phyloP scores from a whole-genome alignment of 208 protist genomes.

The Leptomonas pyrrhocoris region DNA sequence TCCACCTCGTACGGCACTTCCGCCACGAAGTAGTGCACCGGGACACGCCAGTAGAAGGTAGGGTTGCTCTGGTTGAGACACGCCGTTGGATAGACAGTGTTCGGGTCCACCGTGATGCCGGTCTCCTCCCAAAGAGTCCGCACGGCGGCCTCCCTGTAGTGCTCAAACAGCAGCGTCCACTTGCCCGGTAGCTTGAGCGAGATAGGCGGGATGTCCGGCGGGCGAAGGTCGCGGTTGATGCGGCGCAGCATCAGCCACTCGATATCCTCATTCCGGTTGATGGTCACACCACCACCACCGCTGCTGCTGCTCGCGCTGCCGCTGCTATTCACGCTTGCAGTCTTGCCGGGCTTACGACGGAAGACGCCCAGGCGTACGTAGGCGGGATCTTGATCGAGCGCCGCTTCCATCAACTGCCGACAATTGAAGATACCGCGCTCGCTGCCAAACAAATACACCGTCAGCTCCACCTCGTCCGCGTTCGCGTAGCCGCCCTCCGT shows the following conservation, averaged over 20 bases:
- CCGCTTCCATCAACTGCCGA: slow-evolving; percentile 85
- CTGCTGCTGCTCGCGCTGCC: not conserved
- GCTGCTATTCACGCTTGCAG: not conserved
- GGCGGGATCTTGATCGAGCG: slow-evolving; percentile 74
- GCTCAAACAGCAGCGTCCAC: slow-evolving; percentile 89
- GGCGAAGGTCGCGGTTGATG: slow-evolving; percentile 89
- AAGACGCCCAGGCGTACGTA: slow-evolving; percentile 90
- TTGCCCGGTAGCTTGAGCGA: slow-evolving; percentile 92
- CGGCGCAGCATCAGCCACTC: slow-evolving; percentile 91
- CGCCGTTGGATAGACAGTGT: slow-evolving; percentile 69
- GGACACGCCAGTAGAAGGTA: slow-evolving; percentile 87
- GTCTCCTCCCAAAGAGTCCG: slow-evolving; percentile 92
- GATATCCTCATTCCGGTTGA: slow-evolving; percentile 34
- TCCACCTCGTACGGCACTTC: slow-evolving; percentile 83
- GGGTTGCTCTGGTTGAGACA: slow-evolving; percentile 62
- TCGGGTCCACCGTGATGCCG: slow-evolving; percentile 78
- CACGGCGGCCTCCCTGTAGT: slow-evolving; percentile 87
- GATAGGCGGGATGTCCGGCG: slow-evolving; percentile 90
- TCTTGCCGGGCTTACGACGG: slow-evolving; percentile 52
- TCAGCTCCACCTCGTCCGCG: slow-evolving; percentile 89
- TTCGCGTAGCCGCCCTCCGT: slow-evolving; percentile 60
- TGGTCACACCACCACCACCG: not conserved
- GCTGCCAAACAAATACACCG: slow-evolving; percentile 89
- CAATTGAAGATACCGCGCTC: slow-evolving; percentile 89
- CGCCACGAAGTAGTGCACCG: slow-evolving; percentile 88